Evolutionary conservation across 164 flowering plant species (phyloP).

Genomic region (Amborella trichopoda): DNA sequence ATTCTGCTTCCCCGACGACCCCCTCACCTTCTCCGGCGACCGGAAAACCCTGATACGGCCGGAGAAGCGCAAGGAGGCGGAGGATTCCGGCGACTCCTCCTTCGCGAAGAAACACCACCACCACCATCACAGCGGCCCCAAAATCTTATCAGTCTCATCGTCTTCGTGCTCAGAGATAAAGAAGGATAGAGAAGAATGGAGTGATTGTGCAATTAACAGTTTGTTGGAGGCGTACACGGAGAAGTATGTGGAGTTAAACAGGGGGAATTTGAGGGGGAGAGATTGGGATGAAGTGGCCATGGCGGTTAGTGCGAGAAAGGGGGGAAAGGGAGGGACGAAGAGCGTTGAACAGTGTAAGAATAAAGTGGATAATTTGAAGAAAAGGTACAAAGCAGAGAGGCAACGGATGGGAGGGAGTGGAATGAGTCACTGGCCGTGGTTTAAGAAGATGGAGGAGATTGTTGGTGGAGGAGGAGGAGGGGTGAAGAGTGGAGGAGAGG

Average conservation of each 20-base stretch:
- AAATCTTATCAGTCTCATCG: conserved; percentile 4
- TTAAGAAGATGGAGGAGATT: conserved; percentile 72
- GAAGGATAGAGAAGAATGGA: conserved; percentile 45
- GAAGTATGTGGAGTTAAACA: conserved; percentile 28
- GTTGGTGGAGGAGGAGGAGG: no score
- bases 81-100: conserved; percentile 35
- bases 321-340: conserved; percentile 19
- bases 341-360: conserved; percentile 97
- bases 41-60: not conserved
- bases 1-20: not conserved
- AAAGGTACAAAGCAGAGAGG: conserved; percentile 81
- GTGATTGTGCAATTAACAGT: conserved; percentile 27
- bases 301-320: conserved; percentile 17
- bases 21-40: not conserved
- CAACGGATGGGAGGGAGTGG: conserved; percentile 57
- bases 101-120: conserved; percentile 12
- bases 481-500: no score
- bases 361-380: conserved; percentile 92
- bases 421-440: conserved; percentile 89
- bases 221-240: conserved; percentile 34
- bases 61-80: conserved; percentile 11
- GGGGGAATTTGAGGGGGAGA: conserved; percentile 31
- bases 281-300: conserved; percentile 42
- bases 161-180: conserved; percentile 16
- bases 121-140: not conserved